These are phyloP conservation scores for Starmera dryadoides DNA, from an alignment of 805 yeast species.

Conservation along the genomic window DNA sequence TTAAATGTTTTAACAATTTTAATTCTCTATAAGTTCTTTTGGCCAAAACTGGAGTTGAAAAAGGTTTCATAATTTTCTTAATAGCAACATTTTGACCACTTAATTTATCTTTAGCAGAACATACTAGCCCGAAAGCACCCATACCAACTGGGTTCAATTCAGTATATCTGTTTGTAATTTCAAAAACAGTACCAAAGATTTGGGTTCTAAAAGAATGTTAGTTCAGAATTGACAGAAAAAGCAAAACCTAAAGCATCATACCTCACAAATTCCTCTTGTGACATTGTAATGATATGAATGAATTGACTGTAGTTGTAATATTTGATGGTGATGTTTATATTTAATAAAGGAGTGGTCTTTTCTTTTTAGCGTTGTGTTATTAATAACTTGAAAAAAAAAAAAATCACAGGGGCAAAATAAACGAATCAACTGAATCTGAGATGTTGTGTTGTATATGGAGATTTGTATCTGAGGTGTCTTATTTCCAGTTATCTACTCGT, in stretches of 20 bases:
- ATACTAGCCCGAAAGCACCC: slow-evolving; percentile 99
- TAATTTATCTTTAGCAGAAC: slow-evolving; percentile 89
- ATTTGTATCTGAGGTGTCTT: too few species aligned
- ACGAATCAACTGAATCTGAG: too few species aligned
- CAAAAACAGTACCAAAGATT: slow-evolving; percentile 92
- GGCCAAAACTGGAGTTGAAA: slow-evolving; percentile 88
- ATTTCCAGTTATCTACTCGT: too few species aligned
- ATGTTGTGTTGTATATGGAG: too few species aligned
- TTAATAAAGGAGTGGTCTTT: too few species aligned
- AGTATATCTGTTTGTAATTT: slow-evolving; percentile 81
- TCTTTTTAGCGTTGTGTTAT: too few species aligned
- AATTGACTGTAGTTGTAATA: slow-evolving; percentile 1
- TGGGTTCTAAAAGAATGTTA: slow-evolving; percentile 51
- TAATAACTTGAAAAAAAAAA: too few species aligned
- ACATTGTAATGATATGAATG: slow-evolving; percentile 26
- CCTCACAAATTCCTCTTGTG: slow-evolving; percentile 17
- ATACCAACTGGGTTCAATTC: slow-evolving; percentile 97
- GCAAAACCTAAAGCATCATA: neutral
- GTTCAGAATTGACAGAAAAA: neutral
- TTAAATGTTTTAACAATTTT: slow-evolving; percentile 83
- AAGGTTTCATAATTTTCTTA: slow-evolving; percentile 96
- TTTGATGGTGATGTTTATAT: neutral
- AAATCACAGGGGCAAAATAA: too few species aligned
- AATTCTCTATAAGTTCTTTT: slow-evolving; percentile 95
- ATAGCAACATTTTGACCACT: slow-evolving; percentile 94